Evolutionary conservation across 257 asterid species (phyloP), one percentile per base, ranked within the genome.

Genomic region (Gentiana macrophylla): DNA sequence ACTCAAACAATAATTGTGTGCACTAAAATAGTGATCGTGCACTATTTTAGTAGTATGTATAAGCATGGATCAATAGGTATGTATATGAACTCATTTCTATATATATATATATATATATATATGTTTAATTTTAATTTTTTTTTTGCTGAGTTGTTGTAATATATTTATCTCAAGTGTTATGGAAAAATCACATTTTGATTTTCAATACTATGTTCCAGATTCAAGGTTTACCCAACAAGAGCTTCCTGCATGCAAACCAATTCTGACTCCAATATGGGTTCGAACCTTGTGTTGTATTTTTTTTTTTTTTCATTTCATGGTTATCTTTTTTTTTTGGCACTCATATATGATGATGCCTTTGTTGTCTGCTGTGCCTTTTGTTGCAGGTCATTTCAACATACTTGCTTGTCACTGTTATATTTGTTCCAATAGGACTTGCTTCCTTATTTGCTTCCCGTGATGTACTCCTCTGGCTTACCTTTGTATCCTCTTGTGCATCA

Each of bases 181-280:
- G 8, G 45, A 38, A 38, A 38, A 38, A 8, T 38, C 44, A 35
- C 12, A 35, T 32, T 41, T 34, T 3, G 37, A 7, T 32, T 62
- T 10, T 35, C 38, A 11, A n/a, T 49, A 49, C 46, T 55, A 38
- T 47, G 62, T 45, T 70, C 56, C 82, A 89, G 97, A 88, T 85
- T 92, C 98, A 61, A 88, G 94, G 83, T 92, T 92, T 70, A 85
- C 97, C 2, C 99, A 92, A 55, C 99, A 92, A 72, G 97, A 88
- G 67, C 89, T 92, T 66, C 99, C 97, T 2, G 99, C 99, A 5
- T 92, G 95, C 89, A 92, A 92, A 63, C 97, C 99, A 35, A 88
- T 92, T 63, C 80, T 92, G 52, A 88, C 99, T 49, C 99, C 99
- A 37, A 81, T 80, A 81, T 92, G 99, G 99, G 97, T 90, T 69